Conservation (phyloP, 2,329 filamentous ascomycete genomes). For the Coniochaeta pulveracea region DNA sequence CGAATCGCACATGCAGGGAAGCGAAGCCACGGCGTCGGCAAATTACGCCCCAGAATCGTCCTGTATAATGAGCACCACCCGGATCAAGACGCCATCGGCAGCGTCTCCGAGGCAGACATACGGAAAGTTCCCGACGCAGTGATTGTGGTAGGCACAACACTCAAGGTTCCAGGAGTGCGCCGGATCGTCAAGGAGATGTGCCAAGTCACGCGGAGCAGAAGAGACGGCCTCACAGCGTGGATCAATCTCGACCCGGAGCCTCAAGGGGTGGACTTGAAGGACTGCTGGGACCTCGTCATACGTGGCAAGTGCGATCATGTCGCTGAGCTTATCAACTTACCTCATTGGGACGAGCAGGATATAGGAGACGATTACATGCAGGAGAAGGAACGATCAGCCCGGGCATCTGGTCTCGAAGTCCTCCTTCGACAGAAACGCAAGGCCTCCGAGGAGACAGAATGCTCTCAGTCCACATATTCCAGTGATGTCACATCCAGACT, state of each 20-base stretch:
- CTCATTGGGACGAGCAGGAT: conserved; percentile 46
- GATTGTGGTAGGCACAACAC: conserved; percentile 86
- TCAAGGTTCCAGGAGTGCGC: conserved; percentile 89
- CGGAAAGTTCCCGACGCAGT: conserved; percentile 80
- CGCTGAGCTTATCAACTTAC: conserved; percentile 57
- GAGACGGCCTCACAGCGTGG: conserved; percentile 83
- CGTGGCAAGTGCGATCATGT: conserved; percentile 81
- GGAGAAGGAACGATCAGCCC: conserved; percentile 29
- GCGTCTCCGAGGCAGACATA: conserved; percentile 77
- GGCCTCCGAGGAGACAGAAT: too few species aligned
- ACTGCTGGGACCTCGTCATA: conserved; percentile 88
- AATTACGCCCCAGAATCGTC: conserved; percentile 83
- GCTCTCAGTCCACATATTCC: too few species aligned
- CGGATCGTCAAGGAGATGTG: conserved; percentile 88
- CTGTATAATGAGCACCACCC: conserved; percentile 97
- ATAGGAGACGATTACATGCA: conserved; percentile 31
- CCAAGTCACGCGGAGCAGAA: conserved; percentile 68
- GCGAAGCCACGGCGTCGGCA: conserved; percentile 85
- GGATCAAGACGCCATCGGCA: conserved; percentile 90
- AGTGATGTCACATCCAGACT: too few species aligned
- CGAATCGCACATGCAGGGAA: conserved; percentile 70
- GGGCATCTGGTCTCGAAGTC: conserved; percentile 26
- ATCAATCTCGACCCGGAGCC: conserved; percentile 86
- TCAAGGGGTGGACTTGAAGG: conserved; percentile 71
- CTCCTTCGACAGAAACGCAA: too few species aligned